Evolutionary conservation across 2,329 filamentous ascomycete species (phyloP).

Genomic region (Ceratocystis harringtonii): DNA sequence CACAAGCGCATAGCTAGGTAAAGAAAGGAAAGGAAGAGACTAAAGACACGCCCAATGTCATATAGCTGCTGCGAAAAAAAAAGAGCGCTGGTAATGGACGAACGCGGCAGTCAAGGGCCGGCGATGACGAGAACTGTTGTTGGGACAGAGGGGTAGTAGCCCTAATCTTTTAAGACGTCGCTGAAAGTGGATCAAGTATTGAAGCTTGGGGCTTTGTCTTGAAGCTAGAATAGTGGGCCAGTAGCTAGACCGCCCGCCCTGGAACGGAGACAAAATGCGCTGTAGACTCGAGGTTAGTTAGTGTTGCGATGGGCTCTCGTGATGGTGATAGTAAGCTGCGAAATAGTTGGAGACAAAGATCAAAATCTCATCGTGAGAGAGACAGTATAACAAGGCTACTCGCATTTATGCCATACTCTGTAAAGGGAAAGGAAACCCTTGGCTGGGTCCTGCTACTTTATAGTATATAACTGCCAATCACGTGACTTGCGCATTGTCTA

Average conservation of each 20-base stretch:
- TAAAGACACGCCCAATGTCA: background rate
- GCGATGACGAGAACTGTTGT: background rate
- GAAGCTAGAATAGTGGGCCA: background rate
- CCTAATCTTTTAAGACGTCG: background rate
- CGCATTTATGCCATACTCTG: no score
- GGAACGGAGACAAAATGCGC: background rate
- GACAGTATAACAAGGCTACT: no score
- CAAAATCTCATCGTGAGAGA: no score
- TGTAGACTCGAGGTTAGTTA: background rate
- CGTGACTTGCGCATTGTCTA: background rate
- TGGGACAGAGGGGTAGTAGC: background rate
- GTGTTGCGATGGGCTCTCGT: background rate
- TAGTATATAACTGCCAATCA: background rate
- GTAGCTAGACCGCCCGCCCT: background rate
- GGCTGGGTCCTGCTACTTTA: background rate
- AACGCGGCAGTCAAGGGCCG: background rate
- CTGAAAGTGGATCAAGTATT: background rate
- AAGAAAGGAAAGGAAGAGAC: background rate
- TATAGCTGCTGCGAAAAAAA: background rate
- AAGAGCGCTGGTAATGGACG: background rate
- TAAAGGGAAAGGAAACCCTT: background rate
- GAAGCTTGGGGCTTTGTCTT: conserved; percentile 1
- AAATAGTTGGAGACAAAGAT: no score
- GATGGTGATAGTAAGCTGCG: background rate
- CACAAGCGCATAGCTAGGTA: conserved; percentile 6